A percentile compares a stretch with the other conserved stretches of the same genome.
Conservation (phyloP, 2,329 filamentous ascomycete genomes). For the Penicillium vulpinum region DNA sequence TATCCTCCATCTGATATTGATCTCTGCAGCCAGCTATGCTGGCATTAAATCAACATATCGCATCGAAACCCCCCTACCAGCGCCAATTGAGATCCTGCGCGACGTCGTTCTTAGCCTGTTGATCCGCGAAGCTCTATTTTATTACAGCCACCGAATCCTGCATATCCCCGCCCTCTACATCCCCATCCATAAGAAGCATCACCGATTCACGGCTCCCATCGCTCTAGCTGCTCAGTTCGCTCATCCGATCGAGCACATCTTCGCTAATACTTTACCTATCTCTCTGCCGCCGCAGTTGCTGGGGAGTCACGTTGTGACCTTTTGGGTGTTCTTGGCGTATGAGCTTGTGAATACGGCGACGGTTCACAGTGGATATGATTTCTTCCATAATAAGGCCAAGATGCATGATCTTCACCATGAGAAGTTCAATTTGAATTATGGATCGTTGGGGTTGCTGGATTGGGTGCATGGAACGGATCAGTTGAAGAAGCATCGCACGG, state of each 20-base stretch:
- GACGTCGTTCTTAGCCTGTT: constrained; percentile 48
- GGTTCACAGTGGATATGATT: constrained; percentile 61
- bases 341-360: constrained; percentile 55
- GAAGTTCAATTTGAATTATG: constrained; percentile 57
- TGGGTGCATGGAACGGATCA: constrained; percentile 56
- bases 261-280: constrained; percentile 57
- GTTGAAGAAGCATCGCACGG: constrained; percentile 17
- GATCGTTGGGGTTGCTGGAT: constrained; percentile 54
- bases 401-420: constrained; percentile 61
- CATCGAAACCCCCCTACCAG: constrained; percentile 42
- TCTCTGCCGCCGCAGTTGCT: constrained; percentile 52
- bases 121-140: constrained; percentile 55
- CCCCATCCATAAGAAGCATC: constrained; percentile 58
- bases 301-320: constrained; percentile 52
- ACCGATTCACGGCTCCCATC: constrained; percentile 58
- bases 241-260: constrained; percentile 57
- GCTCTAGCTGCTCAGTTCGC: constrained; percentile 58
- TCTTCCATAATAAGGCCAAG: constrained; percentile 47
- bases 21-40: constrained; percentile 17
- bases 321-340: constrained; percentile 52
- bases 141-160: constrained; percentile 57
- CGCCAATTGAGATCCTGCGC: constrained; percentile 35
- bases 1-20: constrained; percentile 31
- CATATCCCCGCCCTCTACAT: constrained; percentile 53
- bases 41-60: constrained; percentile 36